phyloP scores from a whole-genome alignment of 768 basidiomycete genomes.

The Auricularia sp. region DNA sequence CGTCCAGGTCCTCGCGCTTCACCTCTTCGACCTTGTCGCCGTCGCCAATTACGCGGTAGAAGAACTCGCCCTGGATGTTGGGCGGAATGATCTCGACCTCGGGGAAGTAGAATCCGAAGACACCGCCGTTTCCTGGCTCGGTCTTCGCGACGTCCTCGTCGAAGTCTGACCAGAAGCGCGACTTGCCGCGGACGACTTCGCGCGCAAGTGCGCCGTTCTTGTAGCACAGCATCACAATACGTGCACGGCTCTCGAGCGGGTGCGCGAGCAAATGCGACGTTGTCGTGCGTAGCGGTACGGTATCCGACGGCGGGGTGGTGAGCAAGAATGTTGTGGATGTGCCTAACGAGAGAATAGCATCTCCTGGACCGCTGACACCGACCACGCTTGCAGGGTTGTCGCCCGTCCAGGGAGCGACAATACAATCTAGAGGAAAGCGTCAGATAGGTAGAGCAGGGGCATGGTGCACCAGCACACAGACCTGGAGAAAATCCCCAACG shows the following conservation, averaged over 20 bases:
- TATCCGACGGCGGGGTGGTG: constrained; percentile 56
- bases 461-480: constrained; percentile 14
- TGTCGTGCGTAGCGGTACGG: constrained; percentile 58
- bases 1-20: constrained; percentile 4
- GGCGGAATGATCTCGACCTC: constrained; percentile 83
- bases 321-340: constrained; percentile 84
- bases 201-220: constrained; percentile 81
- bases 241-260: constrained; percentile 46
- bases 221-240: constrained; percentile 89
- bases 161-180: constrained; percentile 56
- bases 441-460: neutral
- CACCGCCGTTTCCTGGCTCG: constrained; percentile 48
- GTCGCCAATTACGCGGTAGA: constrained; percentile 34
- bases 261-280: constrained; percentile 68
- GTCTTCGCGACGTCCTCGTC: constrained; percentile 51
- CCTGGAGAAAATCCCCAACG: constrained; percentile 68
- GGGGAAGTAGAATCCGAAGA: constrained; percentile 70
- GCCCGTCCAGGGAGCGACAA: constrained; percentile 77
- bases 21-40: constrained; percentile 19
- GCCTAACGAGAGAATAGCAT: constrained; percentile 77
- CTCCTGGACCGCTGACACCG: constrained; percentile 62
- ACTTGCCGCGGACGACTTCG: constrained; percentile 63
- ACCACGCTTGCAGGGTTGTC: constrained; percentile 85
- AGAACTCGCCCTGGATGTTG: constrained; percentile 60
- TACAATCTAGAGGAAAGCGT: constrained; percentile 41